Evolutionary conservation across 495 filamentous ascomycete genomes (phyloP), one percentile per base, ranked within the genome.

Genomic region (Trichocladium uniseriatum): DNA sequence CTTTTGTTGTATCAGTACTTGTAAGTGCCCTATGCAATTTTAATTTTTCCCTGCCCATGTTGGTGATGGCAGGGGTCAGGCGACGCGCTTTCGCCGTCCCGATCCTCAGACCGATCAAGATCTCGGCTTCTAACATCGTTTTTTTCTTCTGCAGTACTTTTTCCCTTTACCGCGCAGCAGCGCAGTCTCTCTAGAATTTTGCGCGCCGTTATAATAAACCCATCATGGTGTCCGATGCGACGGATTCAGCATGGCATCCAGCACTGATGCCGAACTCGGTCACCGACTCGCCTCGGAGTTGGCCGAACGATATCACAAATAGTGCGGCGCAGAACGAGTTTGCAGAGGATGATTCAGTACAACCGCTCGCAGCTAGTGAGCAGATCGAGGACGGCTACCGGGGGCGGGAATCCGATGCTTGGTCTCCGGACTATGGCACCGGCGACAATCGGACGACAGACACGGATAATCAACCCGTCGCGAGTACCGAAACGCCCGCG

Each of bases 241-340:
- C 66, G 44, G 69, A 52, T 51, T 62, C 72, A 51, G 70, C 73
- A 48, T 79, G 76, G 76, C 65, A 79, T 62, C 76, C 76, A 49
- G 76, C 76, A 20, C 64, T 72, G 58, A 75, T 72, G 74, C 76
- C 76, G 48, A 68, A 77, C 50, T 65, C 65, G 46, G 51, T 51
- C 52, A 59, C 51, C 47, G 60, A 58, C 24, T 45, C 54, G 14
- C 45, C 54, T 38, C 60, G 28, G 20, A 54, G 8, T 18, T 39
- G 19, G 10, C 39, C 44, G 3, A 28, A 45, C 18, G 43, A 49
- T n/a, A 11, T 38, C 21, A 10, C 42, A 27, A 20, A 53, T 13
- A 46, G 19, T 28, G 16, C 45, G 1, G 16, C 36, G 41, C 28
- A 43, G 18, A 18, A 51, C 10, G 14, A 40, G 9, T 2, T 19